Base-by-base conservation (phyloP, 1,284 basidiomycete genomes). In the Athelia psychrophila region DNA sequence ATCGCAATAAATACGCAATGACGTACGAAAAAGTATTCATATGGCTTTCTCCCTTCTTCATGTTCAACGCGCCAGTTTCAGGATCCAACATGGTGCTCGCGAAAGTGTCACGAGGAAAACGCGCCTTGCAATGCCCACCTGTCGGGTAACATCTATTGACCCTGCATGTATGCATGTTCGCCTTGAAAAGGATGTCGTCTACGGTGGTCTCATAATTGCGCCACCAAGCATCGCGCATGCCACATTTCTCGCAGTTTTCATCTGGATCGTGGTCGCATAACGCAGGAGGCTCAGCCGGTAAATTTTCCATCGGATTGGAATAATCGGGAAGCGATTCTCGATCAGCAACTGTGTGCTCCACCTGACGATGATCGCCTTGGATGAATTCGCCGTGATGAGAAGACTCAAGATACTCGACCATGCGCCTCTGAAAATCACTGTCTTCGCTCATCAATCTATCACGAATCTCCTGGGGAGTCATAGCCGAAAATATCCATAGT, bases 51-150 rank as follows among this genome's bases (percentile, higher is more conserved):
- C 12, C 10, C 42, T 68, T 62, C 48, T 62, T 64, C 46, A 67
- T 47, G 25, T 54, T 52, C 4, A 66, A 45, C 8, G 56, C 51
- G 22, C 63, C 63, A 42, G 59, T 59, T 2, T 25, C 49, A 0
- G 44, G 16, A 51, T 71, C 62, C 16, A 69, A 55, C 2, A 23
- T 24, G 6, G 65, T 64, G 25, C 59, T 12, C 20, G 45, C 9
- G 30, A 49, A 50, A 8, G 60, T 33, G 13, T 55, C 44, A 22
- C 65, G 42, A 24, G 70, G 69, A 59, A 71, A 71, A 18, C 66
- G 48, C 8, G 63, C 59, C 35, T 60, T 65, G 49, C 69, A 70
- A 16, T 24, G 44, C 50, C 51, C 52, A 56, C 32, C 55, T 54
- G 25, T 56, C 58, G 33, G 51, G 13, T 56, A 40, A 47, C 56